Evolutionary conservation across 2,329 filamentous ascomycete species (phyloP), one percentile per base, ranked within the genome.

Genomic region (Colletotrichum sp.): DNA sequence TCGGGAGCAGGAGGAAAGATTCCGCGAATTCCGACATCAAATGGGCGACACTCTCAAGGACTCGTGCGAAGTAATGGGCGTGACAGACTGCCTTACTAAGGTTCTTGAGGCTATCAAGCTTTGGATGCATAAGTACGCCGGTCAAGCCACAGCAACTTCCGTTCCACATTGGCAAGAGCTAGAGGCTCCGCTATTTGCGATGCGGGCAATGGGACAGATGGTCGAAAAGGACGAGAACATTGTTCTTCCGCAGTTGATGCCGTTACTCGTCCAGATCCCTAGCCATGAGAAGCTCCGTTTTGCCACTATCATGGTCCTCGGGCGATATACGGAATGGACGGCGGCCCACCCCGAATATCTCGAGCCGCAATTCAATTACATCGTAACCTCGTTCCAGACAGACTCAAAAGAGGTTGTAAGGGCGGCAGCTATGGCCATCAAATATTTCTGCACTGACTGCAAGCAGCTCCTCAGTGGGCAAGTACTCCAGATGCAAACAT

Each of bases 41-140:
- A 99, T 99, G 95, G 97, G 97, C 44, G 98, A 99, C 83, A 98
- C 98, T 0, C 90, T 99, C 66, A 99, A 99, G 86, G 97, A 99
- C 82, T 95, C 95, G 71, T 99, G 97, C 84, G 95, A 98, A 83
- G 96, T 99, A 55, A 96, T 99, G 87, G 96, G 96, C 12, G 95
- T 98, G 13, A 94, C 95, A 1, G 95, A 98, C 78, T 99, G 97
- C 81, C 89, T 99, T 63, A 92, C 92, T 79, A 99, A 99, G 85
- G 94, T 98, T 8, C 95, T 98, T 79, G 88, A 94, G 21, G 89
- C 95, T 75, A 98, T 99, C 79, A 94, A 98, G 84, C 82, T 93
- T 34, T 99, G 98, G 96, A 96, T 96, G 83, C 91, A 92, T 75
- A 93, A 93, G 72, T 96, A 98, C 81, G 96, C 93, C 26, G 88